Evolutionary conservation across 176 grass and related monocot species (phyloP).

Genomic region (Raddia distichophylla): DNA sequence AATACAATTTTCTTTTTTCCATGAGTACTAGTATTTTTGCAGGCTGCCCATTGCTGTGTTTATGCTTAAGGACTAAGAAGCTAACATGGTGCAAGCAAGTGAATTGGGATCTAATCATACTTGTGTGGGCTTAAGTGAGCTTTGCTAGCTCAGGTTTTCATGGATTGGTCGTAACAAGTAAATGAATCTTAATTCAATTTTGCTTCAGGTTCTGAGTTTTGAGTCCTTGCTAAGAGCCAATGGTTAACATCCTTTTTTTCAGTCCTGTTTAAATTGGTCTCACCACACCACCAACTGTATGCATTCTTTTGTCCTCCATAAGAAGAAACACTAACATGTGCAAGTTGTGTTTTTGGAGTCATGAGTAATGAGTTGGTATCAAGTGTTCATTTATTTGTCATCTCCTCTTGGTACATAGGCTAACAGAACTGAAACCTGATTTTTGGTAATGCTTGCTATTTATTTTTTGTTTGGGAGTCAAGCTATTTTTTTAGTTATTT

Average conservation of each 20-base stretch:
- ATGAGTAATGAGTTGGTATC: slow-evolving; percentile 38
- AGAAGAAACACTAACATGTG: slow-evolving; percentile 27
- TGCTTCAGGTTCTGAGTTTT: slow-evolving; percentile 18
- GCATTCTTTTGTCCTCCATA: slow-evolving; percentile 16
- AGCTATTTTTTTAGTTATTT: not conserved
- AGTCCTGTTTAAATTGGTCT: slow-evolving; percentile 2
- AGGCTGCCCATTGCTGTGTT: slow-evolving; percentile 15
- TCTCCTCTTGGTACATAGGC: slow-evolving; percentile 34
- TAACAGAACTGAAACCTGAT: slow-evolving; percentile 26
- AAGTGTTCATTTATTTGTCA: slow-evolving; percentile 31
- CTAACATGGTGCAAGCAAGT: slow-evolving; percentile 21
- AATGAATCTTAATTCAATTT: slow-evolving; percentile 13
- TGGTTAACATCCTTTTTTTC: not conserved
- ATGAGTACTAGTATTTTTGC: slow-evolving; percentile 37
- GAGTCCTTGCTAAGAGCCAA: not conserved
- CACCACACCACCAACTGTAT: not conserved
- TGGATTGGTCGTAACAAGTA: slow-evolving; percentile 19
- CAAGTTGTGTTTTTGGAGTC: slow-evolving; percentile 34
- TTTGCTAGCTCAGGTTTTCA: slow-evolving; percentile 2
- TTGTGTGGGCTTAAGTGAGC: not conserved
- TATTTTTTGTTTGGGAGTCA: not conserved
- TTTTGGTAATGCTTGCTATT: not conserved
- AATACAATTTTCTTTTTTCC: not conserved
- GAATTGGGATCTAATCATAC: slow-evolving; percentile 31
- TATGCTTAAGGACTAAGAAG: not conserved